Percentiles rank a stretch among this genome's conserved stretches.
Conservation (phyloP, 495 filamentous ascomycete species). For the Pyronema domesticum region DNA sequence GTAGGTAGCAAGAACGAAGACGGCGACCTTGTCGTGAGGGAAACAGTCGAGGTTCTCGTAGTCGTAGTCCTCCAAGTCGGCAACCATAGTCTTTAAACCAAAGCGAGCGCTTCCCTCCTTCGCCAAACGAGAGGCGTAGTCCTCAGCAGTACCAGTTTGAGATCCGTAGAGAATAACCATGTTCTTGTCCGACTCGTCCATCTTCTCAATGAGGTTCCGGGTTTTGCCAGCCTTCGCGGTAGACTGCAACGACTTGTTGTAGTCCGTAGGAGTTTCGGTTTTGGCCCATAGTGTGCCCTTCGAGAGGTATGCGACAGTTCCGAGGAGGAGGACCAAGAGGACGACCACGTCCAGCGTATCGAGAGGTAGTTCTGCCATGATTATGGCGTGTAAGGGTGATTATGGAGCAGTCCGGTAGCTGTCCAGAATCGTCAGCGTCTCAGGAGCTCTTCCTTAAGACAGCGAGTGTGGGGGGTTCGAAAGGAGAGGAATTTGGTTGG, state of each 20-base stretch:
- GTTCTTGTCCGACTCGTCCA: conserved; percentile 91
- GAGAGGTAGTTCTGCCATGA: conserved; percentile 64
- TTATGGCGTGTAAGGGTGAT: conserved; percentile 7
- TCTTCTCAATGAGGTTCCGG: conserved; percentile 80
- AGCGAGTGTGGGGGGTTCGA: too few species aligned
- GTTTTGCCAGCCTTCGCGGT: conserved; percentile 67
- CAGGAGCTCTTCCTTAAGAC: too few species aligned
- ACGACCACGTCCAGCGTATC: conserved; percentile 89
- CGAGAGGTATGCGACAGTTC: conserved; percentile 88
- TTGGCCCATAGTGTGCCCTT: conserved; percentile 85
- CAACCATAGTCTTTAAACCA: conserved; percentile 95
- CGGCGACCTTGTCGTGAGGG: conserved; percentile 72
- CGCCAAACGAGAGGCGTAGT: conserved; percentile 91
- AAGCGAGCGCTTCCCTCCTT: conserved; percentile 96
- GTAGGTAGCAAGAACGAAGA: conserved; percentile 95
- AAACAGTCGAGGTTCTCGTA: conserved; percentile 85
- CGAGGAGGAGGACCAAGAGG: conserved; percentile 64
- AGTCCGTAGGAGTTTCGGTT: conserved; percentile 72
- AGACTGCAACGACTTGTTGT: conserved; percentile 40
- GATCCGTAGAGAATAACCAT: conserved; percentile 97
- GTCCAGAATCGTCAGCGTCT: too few species aligned
- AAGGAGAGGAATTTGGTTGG: background rate
- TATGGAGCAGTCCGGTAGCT: background rate
- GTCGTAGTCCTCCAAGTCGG: conserved; percentile 95
- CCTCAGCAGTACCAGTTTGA: conserved; percentile 95